Evolutionary conservation across 2,329 filamentous ascomycete species (phyloP).

Genomic region (Allantophomopsis lycopodina): DNA sequence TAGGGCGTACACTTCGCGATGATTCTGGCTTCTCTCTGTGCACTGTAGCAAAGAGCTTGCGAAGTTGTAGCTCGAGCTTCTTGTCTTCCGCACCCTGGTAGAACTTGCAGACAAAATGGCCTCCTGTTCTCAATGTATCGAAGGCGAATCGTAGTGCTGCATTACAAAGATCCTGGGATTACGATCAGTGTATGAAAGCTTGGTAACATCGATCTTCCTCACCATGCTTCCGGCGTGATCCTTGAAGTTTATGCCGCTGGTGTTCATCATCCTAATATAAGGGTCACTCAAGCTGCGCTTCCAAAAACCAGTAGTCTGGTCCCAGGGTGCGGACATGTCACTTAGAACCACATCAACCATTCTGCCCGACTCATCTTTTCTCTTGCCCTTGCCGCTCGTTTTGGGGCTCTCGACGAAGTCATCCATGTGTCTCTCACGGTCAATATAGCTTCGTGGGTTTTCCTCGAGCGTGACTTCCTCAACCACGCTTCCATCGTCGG

Average conservation of each 20-base stretch:
- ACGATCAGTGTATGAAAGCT: too few relatives aligned
- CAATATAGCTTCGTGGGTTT: conserved; percentile 46
- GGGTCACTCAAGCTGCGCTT: conserved; percentile 90
- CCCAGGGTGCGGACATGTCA: conserved; percentile 99
- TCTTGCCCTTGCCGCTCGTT: conserved; percentile 6
- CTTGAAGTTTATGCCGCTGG: conserved; percentile 71
- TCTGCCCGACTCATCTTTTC: conserved; percentile 25
- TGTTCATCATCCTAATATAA: conserved; percentile 98
- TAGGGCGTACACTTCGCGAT: conserved; percentile 59
- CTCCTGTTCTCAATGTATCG: conserved; percentile 69
- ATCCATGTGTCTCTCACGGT: conserved; percentile 39
- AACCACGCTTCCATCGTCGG: conserved; percentile 4
- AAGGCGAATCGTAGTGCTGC: conserved; percentile 76
- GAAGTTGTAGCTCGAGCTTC: conserved; percentile 59
- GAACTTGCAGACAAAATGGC: conserved; percentile 95
- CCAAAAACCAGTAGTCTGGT: conserved; percentile 63
- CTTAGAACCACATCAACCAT: conserved; percentile 87
- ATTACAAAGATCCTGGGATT: conserved; percentile 66
- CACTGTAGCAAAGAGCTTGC: conserved; percentile 66
- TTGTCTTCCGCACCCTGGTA: conserved; percentile 87
- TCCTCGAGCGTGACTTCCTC: conserved; percentile 13
- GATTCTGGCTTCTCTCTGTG: conserved; percentile 83
- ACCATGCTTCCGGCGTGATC: conserved; percentile 96
- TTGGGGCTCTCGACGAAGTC: conserved; percentile 1
- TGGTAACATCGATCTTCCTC: conserved; percentile 17